phyloP scores from a whole-genome alignment of 2,329 filamentous ascomycete genomes.

The Dothiorella sarmentorum region DNA sequence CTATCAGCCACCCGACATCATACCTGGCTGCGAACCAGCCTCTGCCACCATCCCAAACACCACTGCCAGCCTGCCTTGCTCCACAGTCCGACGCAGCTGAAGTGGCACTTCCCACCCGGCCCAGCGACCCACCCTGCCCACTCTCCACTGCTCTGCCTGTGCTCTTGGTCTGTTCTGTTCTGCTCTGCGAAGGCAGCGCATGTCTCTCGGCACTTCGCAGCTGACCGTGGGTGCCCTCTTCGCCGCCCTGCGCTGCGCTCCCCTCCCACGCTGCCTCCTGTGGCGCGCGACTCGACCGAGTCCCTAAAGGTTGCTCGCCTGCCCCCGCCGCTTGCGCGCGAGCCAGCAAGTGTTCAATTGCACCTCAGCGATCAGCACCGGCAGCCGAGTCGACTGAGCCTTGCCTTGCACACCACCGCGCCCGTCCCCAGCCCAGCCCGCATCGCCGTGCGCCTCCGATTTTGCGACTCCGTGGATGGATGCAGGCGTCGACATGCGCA shows the following conservation, averaged over 20 bases:
- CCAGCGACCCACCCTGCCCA: background rate
- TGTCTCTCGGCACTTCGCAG: constrained; percentile 9
- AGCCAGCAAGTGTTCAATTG: constrained; percentile 17
- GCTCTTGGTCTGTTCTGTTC: background rate
- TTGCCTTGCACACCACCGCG: constrained; percentile 6
- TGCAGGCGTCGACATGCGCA: constrained; percentile 16
- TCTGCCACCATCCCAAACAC: background rate
- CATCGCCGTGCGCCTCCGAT: constrained; percentile 15
- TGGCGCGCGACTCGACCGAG: constrained; percentile 3
- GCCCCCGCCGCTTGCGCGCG: constrained; percentile 9
- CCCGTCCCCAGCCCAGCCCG: constrained; percentile 5
- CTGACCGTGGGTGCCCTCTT: constrained; percentile 14
- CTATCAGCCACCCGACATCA: constrained; percentile 5
- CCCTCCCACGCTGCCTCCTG: background rate
- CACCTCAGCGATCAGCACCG: constrained; percentile 14
- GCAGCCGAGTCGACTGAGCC: constrained; percentile 14
- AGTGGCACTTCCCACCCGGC: background rate
- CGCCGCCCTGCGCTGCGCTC: background rate
- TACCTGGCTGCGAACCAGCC: background rate
- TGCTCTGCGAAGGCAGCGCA: constrained; percentile 5
- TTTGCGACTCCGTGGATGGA: constrained; percentile 12
- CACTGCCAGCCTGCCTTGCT: background rate
- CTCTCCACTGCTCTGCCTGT: background rate
- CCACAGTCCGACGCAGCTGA: background rate
- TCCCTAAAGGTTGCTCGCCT: background rate